Evolutionary conservation across 768 basidiomycete genomes (phyloP), one percentile per base, ranked within the genome.

Genomic region (Leccinum subgranulosum): DNA sequence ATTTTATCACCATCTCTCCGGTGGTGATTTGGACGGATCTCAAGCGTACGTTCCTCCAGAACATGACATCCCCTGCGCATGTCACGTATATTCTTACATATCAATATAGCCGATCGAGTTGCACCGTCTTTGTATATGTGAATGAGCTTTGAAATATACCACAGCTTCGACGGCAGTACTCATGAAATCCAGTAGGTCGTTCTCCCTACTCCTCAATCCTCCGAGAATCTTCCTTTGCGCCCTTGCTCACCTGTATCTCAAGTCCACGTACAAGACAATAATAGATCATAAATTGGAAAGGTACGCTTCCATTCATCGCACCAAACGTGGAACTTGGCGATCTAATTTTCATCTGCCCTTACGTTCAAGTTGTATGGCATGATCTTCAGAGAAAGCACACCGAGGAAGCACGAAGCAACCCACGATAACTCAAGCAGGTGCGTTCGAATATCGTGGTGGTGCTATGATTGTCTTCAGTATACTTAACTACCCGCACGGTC

Each of bases 391-490:
- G n/a, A 11, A 2, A 31, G 6, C 1, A 31, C 65, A 5, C 49
- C 68, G 11, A 66, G n/a, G 25, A 61, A 63, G 28, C 67, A 68
- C 19, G 54, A 45, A 23, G 29, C 15, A 5, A 19, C 10, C 0
- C 69, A 69, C 43, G 43, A 46, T 2, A 5, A 59, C 17, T 48
- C 55, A 0, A 33, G 41, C 14, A 53, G 21, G 66, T 66, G 50
- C 11, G 63, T 43, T 6, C 1, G 5, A 6, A 1, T 14, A n/a
- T n/a, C 17, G 15, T 31, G 17, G 7, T 14, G n/a, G 4, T 7
- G 10, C 23, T 3, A 55, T 27, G 27, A 29, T 31, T 1, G 19
- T 28, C 9, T 5, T 27, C 19, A 68, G 66, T 0, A n/a, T 61
- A 21, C 56, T 50, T 25, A 17, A 47, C 23, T 69, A 64, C 43